Conservation (phyloP, 345 rosid genomes). For the Sonneratia caseolaris region DNA sequence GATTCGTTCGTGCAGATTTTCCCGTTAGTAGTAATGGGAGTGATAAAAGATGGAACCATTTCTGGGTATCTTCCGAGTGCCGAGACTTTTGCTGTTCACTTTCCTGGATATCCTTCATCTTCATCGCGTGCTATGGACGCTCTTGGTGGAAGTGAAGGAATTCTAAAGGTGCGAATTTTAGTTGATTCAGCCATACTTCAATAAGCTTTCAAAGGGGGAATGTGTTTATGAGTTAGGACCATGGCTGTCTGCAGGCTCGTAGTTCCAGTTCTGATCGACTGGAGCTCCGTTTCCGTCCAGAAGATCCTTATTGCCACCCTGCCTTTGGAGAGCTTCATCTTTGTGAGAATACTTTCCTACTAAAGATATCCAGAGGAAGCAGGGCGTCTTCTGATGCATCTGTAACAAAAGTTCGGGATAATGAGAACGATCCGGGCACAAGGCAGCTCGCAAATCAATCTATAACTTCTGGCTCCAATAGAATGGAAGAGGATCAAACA, state of each 20-base stretch:
- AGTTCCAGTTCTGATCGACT: conserved; percentile 44
- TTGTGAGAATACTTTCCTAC: conserved; percentile 36
- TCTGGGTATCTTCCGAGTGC: conserved; percentile 52
- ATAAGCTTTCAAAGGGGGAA: background rate
- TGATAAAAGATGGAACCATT: conserved; percentile 53
- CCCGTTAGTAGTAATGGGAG: conserved; percentile 36
- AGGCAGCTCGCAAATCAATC: conserved; percentile 18
- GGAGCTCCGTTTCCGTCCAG: conserved; percentile 81
- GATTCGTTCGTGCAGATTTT: background rate
- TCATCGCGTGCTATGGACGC: conserved; percentile 60
- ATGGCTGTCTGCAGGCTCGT: conserved; percentile 42
- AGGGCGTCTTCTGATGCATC: conserved; percentile 17
- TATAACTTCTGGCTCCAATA: conserved; percentile 6
- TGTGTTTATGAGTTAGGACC: background rate
- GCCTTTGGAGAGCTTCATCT: conserved; percentile 53
- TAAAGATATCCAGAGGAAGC: conserved; percentile 42
- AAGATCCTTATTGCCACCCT: conserved; percentile 84
- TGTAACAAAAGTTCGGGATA: conserved; percentile 2
- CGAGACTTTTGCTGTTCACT: conserved; percentile 59
- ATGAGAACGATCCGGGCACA: conserved; percentile 9
- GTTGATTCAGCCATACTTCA: background rate
- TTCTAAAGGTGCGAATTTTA: conserved; percentile 30
- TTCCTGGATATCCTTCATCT: conserved; percentile 83
- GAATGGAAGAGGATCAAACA: conserved; percentile 15
- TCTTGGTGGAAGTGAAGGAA: conserved; percentile 72